phyloP scores from a whole-genome alignment of 2,329 filamentous ascomycete species.

The Stemphylium beticola region DNA sequence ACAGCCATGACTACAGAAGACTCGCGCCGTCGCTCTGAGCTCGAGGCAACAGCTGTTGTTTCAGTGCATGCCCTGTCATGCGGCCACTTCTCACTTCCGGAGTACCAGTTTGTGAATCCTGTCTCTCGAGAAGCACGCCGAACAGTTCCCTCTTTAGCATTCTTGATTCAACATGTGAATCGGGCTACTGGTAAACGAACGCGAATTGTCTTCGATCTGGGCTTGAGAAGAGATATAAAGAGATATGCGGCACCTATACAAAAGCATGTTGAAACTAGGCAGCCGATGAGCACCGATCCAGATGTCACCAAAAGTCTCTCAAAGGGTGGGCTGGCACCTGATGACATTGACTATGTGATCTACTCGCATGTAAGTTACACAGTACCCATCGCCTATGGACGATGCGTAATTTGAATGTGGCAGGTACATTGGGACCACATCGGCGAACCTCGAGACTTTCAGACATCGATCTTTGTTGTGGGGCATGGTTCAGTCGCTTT shows the following conservation, averaged over 20 bases:
- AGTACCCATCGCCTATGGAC: neutral
- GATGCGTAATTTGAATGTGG: neutral
- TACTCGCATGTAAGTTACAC: slow-evolving; percentile 48
- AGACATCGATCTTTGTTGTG: slow-evolving; percentile 48
- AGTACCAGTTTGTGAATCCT: slow-evolving; percentile 56
- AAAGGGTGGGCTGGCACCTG: slow-evolving; percentile 42
- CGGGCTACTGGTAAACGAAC: slow-evolving; percentile 42
- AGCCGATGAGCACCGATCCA: slow-evolving; percentile 52
- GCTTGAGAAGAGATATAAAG: slow-evolving; percentile 55
- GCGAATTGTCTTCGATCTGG: slow-evolving; percentile 62
- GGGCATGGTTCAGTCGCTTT: slow-evolving; percentile 41
- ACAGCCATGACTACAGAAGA: neutral
- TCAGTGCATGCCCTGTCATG: slow-evolving; percentile 48
- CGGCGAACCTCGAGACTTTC: slow-evolving; percentile 50
- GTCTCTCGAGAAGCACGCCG: slow-evolving; percentile 52
- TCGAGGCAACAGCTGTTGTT: slow-evolving; percentile 30
- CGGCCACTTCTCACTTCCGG: slow-evolving; percentile 56
- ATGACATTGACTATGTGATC: slow-evolving; percentile 52
- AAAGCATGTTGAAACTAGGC: slow-evolving; percentile 55
- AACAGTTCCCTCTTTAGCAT: slow-evolving; percentile 62
- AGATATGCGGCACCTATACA: slow-evolving; percentile 56
- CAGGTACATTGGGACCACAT: slow-evolving; percentile 53
- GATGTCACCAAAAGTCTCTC: slow-evolving; percentile 50
- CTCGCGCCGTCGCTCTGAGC: neutral
- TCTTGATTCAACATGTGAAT: slow-evolving; percentile 59